Percentiles rank a stretch among this genome's conserved stretches.
These are phyloP conservation scores for Backusella macrospora DNA, from an alignment of 192 early-diverging fungal genomes.

Conservation along the genomic window DNA sequence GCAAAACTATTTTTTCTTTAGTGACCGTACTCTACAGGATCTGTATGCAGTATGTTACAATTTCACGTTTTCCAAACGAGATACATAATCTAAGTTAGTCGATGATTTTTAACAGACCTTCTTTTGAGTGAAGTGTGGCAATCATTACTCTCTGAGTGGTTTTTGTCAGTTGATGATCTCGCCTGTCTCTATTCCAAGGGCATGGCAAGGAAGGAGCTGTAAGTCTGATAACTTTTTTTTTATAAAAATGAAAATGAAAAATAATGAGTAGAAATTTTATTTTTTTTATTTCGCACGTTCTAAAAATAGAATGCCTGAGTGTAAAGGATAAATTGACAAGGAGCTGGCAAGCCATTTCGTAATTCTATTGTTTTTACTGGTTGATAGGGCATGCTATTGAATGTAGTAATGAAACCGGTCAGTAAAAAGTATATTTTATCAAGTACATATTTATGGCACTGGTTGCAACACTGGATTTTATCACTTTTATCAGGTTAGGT, in stretches of 20 bases:
- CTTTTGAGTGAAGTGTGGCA: constrained; percentile 35
- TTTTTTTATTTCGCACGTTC: too few relatives aligned
- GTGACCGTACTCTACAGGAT: constrained; percentile 29
- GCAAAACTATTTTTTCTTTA: constrained; percentile 27
- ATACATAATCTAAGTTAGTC: constrained; percentile 31
- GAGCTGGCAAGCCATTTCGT: too few relatives aligned
- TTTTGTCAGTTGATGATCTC: constrained; percentile 32
- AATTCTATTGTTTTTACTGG: too few relatives aligned
- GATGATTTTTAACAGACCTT: constrained; percentile 32
- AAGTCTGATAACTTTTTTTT: constrained; percentile 33
- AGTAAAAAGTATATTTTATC: too few relatives aligned
- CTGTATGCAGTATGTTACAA: constrained; percentile 26
- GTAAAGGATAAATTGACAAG: too few relatives aligned
- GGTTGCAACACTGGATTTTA: too few relatives aligned
- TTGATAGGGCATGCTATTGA: too few relatives aligned
- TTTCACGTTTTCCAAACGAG: constrained; percentile 32
- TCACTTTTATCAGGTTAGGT: too few relatives aligned
- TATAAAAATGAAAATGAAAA: neutral
- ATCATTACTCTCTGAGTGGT: constrained; percentile 13
- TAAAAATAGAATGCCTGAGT: too few relatives aligned
- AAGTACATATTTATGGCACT: too few relatives aligned
- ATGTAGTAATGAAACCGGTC: too few relatives aligned
- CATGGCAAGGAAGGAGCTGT: constrained; percentile 32
- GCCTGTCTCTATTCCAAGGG: constrained; percentile 35
- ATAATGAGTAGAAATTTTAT: neutral